Evolutionary conservation across 257 asterid genomes (phyloP).

Genomic region (Fraxinus excelsior): DNA sequence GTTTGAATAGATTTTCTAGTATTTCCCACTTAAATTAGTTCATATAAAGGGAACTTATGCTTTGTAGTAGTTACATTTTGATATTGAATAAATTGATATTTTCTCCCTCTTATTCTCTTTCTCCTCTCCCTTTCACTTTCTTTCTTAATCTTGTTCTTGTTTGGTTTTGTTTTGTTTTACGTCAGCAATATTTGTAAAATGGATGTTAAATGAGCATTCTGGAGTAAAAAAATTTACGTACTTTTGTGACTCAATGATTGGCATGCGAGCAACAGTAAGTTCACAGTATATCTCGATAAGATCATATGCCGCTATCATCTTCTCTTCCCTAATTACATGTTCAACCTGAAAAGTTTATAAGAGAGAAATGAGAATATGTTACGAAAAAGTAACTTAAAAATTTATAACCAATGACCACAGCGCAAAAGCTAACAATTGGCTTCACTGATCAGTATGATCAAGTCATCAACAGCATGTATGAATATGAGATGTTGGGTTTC

Average conservation of each 20-base stretch:
- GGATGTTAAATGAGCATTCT: conserved; percentile 15
- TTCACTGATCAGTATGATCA: background rate
- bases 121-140: no score
- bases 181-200: background rate
- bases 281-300: conserved; percentile 88
- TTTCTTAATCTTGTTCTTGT: no score
- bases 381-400: background rate
- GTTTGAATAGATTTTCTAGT: no score
- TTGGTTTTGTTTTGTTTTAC: no score
- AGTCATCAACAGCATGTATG: background rate
- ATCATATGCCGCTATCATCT: conserved; percentile 91
- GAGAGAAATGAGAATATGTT: conserved; percentile 18
- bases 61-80: no score
- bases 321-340: conserved; percentile 94
- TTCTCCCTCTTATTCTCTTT: no score
- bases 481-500: background rate
- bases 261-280: conserved; percentile 76
- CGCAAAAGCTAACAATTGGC: conserved; percentile 13
- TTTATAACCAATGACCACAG: background rate
- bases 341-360: conserved; percentile 64
- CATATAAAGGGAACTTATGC: no score
- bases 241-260: conserved; percentile 90
- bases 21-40: no score
- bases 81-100: no score
- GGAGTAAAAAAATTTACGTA: conserved; percentile 39